Evolutionary conservation across 345 rosid species (phyloP).

Genomic region (Rhizophora apiculata): DNA sequence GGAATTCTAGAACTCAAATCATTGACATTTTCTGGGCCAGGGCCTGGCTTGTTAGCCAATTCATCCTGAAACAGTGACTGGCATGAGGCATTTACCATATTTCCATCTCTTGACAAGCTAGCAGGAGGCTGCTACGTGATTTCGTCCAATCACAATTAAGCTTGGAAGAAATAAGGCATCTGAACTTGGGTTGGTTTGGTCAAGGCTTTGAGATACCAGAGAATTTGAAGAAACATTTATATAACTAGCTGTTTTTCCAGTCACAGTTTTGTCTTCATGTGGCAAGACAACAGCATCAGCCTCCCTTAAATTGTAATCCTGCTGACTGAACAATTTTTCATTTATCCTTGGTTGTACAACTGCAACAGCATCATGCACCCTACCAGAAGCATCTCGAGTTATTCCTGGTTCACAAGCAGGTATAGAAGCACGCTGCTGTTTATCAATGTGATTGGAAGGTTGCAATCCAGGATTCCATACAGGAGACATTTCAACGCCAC

Average conservation of each 20-base stretch:
- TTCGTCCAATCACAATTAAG: constrained; percentile 38
- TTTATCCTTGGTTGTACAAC: constrained; percentile 17
- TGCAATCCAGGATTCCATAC: constrained; percentile 61
- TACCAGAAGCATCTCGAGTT: constrained; percentile 24
- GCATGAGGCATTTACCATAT: constrained; percentile 27
- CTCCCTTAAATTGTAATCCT: constrained; percentile 23
- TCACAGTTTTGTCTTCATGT: constrained; percentile 14
- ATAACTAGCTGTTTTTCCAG: constrained; percentile 18
- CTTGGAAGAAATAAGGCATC: constrained; percentile 21
- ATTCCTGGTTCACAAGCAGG: constrained; percentile 27
- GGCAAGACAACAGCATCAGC: constrained; percentile 21
- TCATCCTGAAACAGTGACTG: constrained; percentile 26
- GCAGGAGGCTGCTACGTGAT: constrained; percentile 34
- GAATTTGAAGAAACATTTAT: constrained; percentile 12
- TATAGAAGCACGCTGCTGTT: constrained; percentile 35
- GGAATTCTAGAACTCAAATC: constrained; percentile 32
- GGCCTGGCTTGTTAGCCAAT: constrained; percentile 23
- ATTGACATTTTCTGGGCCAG: constrained; percentile 27
- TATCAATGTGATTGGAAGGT: constrained; percentile 32
- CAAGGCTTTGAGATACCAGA: constrained; percentile 16
- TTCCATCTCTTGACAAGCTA: constrained; percentile 35
- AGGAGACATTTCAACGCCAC: constrained; percentile 76
- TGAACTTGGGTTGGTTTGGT: constrained; percentile 20
- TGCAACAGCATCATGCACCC: constrained; percentile 22
- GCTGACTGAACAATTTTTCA: constrained; percentile 29